These are phyloP conservation scores for Chlorella sp. DNA, from an alignment of 139 green algal genomes.

Conservation along the genomic window DNA sequence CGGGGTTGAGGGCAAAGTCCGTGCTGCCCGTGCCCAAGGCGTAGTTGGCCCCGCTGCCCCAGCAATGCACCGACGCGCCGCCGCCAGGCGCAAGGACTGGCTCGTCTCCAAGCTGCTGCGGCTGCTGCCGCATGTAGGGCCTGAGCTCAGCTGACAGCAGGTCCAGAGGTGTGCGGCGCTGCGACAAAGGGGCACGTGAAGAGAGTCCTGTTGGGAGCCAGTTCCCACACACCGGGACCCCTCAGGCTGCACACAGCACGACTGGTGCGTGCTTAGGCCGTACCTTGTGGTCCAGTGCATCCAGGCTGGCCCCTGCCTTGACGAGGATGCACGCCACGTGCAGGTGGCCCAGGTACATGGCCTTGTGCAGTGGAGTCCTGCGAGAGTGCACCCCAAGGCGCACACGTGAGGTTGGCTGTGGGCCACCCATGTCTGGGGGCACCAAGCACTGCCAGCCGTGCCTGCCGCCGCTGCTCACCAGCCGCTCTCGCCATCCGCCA, in stretches of 20 bases:
- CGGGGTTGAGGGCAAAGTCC: slow-evolving; percentile 46
- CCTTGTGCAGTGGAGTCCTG: slow-evolving; percentile 76
- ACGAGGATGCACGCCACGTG: slow-evolving; percentile 60
- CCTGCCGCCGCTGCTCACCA: too few species aligned
- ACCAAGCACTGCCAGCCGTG: too few species aligned
- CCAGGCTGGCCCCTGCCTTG: slow-evolving; percentile 35
- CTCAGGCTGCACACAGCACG: too few species aligned
- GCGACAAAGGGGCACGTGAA: not conserved
- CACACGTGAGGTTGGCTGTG: too few species aligned
- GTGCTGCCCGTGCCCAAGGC: slow-evolving; percentile 83
- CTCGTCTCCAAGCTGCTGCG: not conserved
- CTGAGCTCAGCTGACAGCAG: slow-evolving; percentile 63
- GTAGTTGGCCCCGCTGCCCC: slow-evolving; percentile 90
- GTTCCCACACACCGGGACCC: too few species aligned
- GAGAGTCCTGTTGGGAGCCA: too few species aligned
- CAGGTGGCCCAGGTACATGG: slow-evolving; percentile 84
- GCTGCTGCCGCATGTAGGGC: slow-evolving; percentile 6
- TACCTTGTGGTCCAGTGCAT: slow-evolving; percentile 48
- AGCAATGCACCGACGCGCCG: slow-evolving; percentile 61
- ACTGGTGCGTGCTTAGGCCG: too few species aligned
- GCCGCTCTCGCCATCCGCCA: slow-evolving; percentile 60
- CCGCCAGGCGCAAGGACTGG: not conserved
- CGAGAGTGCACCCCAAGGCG: not conserved
- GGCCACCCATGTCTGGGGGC: too few species aligned
- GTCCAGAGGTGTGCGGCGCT: slow-evolving; percentile 73